Conservation (phyloP, 169 alveolate genomes). For the Eimeria maxima region DNA sequence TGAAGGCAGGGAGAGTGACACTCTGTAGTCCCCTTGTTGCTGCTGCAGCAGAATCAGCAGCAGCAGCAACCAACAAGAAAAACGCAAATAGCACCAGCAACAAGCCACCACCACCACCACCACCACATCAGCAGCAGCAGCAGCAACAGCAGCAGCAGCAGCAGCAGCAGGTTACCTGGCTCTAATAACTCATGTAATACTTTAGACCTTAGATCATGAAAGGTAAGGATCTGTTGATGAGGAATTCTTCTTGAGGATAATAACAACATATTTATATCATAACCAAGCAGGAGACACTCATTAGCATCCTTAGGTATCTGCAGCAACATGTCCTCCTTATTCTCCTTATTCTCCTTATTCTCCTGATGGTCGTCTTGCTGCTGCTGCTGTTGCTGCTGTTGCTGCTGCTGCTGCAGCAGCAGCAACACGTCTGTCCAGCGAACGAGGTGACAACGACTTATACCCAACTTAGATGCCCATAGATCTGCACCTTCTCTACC, state of each 20-base stretch:
- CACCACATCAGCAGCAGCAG: not conserved
- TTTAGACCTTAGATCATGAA: conserved; percentile 91
- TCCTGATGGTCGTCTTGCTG: not conserved
- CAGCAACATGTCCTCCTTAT: too few relatives aligned
- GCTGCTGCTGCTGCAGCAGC: too few relatives aligned
- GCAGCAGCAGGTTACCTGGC: conserved; percentile 85
- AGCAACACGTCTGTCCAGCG: conserved; percentile 75
- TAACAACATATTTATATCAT: conserved; percentile 87
- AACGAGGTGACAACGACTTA: conserved; percentile 93
- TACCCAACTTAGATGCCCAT: conserved; percentile 96
- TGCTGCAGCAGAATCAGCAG: conserved; percentile 29
- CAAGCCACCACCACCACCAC: not conserved
- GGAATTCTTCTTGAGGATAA: conserved; percentile 89
- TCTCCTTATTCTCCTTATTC: too few relatives aligned
- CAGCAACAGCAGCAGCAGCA: conserved; percentile 49
- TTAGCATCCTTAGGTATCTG: conserved; percentile 94
- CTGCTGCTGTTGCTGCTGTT: not conserved
- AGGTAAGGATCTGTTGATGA: conserved; percentile 93
- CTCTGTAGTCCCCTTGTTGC: conserved; percentile 57
- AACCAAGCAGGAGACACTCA: conserved; percentile 92
- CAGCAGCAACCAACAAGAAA: not conserved
- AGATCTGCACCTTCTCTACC: conserved; percentile 95
- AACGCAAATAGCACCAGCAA: too few relatives aligned
- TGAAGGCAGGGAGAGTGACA: conserved; percentile 70
- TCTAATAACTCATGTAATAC: conserved; percentile 90